Conservation (phyloP, 2,329 filamentous ascomycete species). For the Aureobasidium sp. region DNA sequence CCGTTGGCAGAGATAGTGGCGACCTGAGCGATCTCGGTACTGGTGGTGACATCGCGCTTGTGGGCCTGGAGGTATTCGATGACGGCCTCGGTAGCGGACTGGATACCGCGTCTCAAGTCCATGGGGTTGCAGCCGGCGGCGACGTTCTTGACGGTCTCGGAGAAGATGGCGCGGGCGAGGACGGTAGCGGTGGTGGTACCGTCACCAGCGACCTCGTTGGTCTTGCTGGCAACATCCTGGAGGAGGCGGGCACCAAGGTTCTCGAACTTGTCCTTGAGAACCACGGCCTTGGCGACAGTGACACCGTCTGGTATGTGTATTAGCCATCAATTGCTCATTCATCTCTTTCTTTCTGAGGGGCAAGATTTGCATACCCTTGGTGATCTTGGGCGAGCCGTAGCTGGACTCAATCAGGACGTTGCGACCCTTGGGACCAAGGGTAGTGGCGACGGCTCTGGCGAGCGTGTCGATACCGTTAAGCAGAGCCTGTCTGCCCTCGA, state of each 20-base stretch:
- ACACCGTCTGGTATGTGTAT: slow-evolving; percentile 40
- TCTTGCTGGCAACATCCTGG: slow-evolving; percentile 98
- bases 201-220: slow-evolving; percentile 97
- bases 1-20: slow-evolving; percentile 98
- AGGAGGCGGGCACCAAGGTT: slow-evolving; percentile 95
- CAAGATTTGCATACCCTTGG: slow-evolving; percentile 67
- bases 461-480: slow-evolving; percentile 94
- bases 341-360: background rate
- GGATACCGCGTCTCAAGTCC: slow-evolving; percentile 94
- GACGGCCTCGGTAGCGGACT: slow-evolving; percentile 90
- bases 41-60: slow-evolving; percentile 97
- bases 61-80: slow-evolving; percentile 91
- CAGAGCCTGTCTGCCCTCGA: slow-evolving; percentile 83
- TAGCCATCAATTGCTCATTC: slow-evolving; percentile 15
- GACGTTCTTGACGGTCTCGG: slow-evolving; percentile 99
- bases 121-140: slow-evolving; percentile 99
- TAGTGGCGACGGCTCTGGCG: slow-evolving; percentile 91
- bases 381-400: slow-evolving; percentile 99
- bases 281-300: slow-evolving; percentile 65
- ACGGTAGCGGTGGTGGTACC: slow-evolving; percentile 97
- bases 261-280: slow-evolving; percentile 97
- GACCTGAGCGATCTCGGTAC: slow-evolving; percentile 93
- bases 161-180: slow-evolving; percentile 95
- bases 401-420: slow-evolving; percentile 98
- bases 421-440: slow-evolving; percentile 93